Percentiles rank a stretch among this genome's conserved stretches.
Evolutionary conservation across 805 yeast genomes (phyloP).

Genomic region (Saturnispora diversa): DNA sequence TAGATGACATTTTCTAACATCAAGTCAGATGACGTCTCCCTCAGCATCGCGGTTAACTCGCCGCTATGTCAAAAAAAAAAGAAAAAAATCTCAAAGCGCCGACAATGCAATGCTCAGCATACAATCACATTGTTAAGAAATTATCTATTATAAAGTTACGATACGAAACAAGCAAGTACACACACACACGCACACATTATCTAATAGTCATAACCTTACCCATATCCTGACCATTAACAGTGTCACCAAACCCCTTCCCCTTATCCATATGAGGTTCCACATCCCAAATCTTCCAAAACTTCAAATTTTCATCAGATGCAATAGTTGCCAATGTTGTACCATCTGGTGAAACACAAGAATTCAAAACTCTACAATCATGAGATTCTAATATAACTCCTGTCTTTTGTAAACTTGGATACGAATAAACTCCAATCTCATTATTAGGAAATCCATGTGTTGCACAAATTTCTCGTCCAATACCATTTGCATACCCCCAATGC

Average conservation of each 20-base stretch:
- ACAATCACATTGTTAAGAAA: no score
- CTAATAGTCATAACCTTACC: conserved; percentile 47
- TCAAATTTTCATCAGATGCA: conserved; percentile 92
- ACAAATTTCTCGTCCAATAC: conserved; percentile 73
- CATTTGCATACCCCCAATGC: conserved; percentile 76
- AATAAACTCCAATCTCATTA: conserved; percentile 73
- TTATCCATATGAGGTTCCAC: conserved; percentile 16
- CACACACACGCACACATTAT: conserved; percentile 16
- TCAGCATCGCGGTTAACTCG: no score
- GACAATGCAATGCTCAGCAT: no score
- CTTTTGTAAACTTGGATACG: conserved; percentile 76
- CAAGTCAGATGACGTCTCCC: no score
- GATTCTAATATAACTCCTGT: conserved; percentile 83
- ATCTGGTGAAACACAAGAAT: conserved; percentile 83
- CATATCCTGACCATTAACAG: conserved; percentile 38
- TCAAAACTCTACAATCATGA: conserved; percentile 81
- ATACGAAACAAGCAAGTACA: no score
- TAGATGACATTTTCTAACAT: no score
- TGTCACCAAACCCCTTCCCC: conserved; percentile 21
- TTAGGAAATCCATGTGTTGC: conserved; percentile 93
- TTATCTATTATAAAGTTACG: no score
- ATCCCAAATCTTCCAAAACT: conserved; percentile 90
- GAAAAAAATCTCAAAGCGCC: no score
- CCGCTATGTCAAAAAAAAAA: no score
- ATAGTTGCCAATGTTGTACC: conserved; percentile 86